Conservation (phyloP, 1,284 basidiomycete genomes). For the Cryptococcus wingfieldii region DNA sequence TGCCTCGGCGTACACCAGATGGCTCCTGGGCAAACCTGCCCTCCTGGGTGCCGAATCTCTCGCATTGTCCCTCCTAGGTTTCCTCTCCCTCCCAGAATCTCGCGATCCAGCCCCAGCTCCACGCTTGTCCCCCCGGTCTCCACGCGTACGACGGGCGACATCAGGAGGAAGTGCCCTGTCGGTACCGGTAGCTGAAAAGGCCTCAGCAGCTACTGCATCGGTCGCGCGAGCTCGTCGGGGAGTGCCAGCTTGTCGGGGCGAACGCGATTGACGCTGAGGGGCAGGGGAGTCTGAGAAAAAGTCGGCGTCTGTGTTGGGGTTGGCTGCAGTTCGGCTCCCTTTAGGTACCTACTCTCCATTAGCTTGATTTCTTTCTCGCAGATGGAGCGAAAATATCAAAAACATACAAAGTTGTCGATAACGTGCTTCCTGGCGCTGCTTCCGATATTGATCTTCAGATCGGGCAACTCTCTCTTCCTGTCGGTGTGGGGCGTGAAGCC, state of each 20-base stretch:
- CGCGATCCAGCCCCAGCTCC: background rate
- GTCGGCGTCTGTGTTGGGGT: constrained; percentile 6
- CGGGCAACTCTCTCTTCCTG: constrained; percentile 10
- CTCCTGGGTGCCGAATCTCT: constrained; percentile 4
- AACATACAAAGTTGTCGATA: background rate
- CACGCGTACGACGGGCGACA: constrained; percentile 8
- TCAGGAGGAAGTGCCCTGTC: constrained; percentile 10
- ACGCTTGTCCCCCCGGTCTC: background rate
- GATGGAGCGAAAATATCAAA: background rate
- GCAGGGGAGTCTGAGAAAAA: constrained; percentile 10
- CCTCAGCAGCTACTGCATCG: too few species aligned
- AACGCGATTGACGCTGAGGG: background rate
- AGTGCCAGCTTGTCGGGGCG: background rate
- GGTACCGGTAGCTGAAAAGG: background rate
- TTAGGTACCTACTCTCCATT: background rate
- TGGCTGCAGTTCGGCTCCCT: background rate
- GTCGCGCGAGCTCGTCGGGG: background rate
- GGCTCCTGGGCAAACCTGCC: constrained; percentile 7
- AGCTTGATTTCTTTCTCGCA: background rate
- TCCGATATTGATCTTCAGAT: constrained; percentile 13
- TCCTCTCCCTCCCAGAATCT: background rate
- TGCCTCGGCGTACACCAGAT: constrained; percentile 6
- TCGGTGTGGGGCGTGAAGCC: constrained; percentile 9
- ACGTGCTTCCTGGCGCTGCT: background rate
- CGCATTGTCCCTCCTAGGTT: background rate